Evolutionary conservation across 345 rosid species (phyloP), one percentile per base, ranked within the genome.

Genomic region (Hibiscus syriacus): DNA sequence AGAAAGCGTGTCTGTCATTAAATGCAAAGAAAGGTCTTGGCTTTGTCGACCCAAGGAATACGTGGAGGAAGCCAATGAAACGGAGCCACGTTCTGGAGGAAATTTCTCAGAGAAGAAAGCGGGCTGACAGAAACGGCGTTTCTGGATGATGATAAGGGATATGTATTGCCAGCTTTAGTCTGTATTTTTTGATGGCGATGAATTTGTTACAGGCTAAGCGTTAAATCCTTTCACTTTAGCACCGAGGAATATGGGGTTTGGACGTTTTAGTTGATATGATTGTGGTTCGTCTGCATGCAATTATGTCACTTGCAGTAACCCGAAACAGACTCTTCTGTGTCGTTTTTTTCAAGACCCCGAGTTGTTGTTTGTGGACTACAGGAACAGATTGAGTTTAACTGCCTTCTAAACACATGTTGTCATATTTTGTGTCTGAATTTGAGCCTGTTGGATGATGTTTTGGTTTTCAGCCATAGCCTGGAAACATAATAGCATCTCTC

Each of bases 1-100:
- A 34, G 74, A 68, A 66, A 57, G 72, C 13, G 77, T 75, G 66
- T 46, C 48, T 69, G 5, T 73, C 77, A 75, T 77, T 80, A 50
- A 77, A 80, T 69, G 83, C 75, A 0, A 0, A 12, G 65, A n/a
- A n/a, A n/a, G 58, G 6, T 45, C n/a, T 71, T 61, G 78, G 71
- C 63, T 0, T 55, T 50, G 69, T 45, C 64, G 45, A n/a, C n/a
- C n/a, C n/a, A n/a, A 2, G 4, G 64, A 22, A 61, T 63, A 5
- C 71, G 56, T 70, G 62, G 27, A 55, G 2, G 7, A 0, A n/a
- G n/a, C n/a, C n/a, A n/a, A n/a, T n/a, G n/a, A n/a, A n/a, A n/a
- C n/a, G n/a, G n/a, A 1, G 66, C 64, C 82, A 74, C 82, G 77
- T 0, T 23, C 1, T 3, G 55, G 58, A 52, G 17, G 30, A 20